phyloP scores from a whole-genome alignment of 2,329 filamentous ascomycete genomes.

The Monilinia polystroma region DNA sequence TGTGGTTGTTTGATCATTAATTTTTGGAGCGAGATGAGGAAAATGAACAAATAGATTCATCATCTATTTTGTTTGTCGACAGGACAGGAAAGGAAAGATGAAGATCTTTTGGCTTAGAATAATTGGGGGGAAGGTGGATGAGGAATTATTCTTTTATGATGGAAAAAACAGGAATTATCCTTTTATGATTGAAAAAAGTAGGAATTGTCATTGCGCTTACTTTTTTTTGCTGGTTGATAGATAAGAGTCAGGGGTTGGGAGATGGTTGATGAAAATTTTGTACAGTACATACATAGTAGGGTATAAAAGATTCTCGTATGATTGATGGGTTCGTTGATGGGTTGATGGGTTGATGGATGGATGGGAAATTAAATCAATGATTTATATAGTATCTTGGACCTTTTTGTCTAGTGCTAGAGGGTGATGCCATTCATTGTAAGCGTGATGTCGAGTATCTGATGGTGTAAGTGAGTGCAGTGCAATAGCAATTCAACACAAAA shows the following conservation, averaged over 20 bases:
- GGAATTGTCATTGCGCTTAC: background rate
- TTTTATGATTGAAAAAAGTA: background rate
- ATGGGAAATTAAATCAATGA: background rate
- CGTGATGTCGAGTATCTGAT: background rate
- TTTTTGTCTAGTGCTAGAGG: background rate
- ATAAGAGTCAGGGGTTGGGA: background rate
- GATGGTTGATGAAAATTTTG: background rate
- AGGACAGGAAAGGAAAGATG: background rate
- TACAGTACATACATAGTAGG: constrained; percentile 16
- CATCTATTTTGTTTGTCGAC: background rate
- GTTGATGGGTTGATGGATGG: background rate
- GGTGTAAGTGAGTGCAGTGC: background rate
- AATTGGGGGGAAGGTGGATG: background rate
- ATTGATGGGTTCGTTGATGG: background rate
- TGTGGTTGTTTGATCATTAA: background rate
- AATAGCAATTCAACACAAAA: too few relatives aligned
- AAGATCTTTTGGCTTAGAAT: background rate
- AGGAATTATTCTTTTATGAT: background rate
- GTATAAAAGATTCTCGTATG: constrained; percentile 5
- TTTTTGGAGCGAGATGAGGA: background rate
- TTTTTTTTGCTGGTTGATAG: background rate
- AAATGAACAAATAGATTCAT: background rate
- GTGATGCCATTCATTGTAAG: too few relatives aligned
- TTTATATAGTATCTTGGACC: background rate
- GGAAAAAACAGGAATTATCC: background rate